These are phyloP conservation scores for Gautieria morchelliformis DNA, from an alignment of 768 basidiomycete genomes.

Conservation along the genomic window DNA sequence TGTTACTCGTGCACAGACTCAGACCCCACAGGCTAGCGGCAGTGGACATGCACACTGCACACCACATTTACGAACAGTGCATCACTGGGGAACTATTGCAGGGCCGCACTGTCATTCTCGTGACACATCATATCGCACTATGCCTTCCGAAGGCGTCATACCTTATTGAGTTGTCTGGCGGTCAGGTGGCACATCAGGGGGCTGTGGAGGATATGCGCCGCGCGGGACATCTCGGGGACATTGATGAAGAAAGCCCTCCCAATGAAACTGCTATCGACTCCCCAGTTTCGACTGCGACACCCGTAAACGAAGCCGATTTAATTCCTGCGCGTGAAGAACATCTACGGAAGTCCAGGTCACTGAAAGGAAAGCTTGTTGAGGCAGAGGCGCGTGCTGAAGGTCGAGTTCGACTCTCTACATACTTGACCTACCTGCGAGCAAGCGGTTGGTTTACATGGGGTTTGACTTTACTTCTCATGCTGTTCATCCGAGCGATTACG, in stretches of 20 bases:
- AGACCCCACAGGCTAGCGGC: constrained; percentile 42
- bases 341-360: background rate
- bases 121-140: constrained; percentile 73
- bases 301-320: background rate
- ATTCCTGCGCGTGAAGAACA: background rate
- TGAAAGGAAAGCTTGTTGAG: constrained; percentile 47
- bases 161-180: constrained; percentile 51
- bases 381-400: constrained; percentile 60
- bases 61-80: constrained; percentile 56
- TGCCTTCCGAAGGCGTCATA: constrained; percentile 61
- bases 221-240: constrained; percentile 29
- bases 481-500: constrained; percentile 46
- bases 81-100: constrained; percentile 51
- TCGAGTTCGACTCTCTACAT: constrained; percentile 47
- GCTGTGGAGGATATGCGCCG: constrained; percentile 37
- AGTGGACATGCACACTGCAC: constrained; percentile 71
- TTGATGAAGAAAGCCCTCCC: constrained; percentile 7
- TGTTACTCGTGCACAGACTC: background rate
- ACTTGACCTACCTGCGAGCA: constrained; percentile 53
- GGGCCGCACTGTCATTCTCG: constrained; percentile 66
- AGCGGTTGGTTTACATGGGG: constrained; percentile 49
- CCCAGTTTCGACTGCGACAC: constrained; percentile 2
- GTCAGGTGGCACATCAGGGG: constrained; percentile 41
- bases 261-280: background rate
- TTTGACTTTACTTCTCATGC: constrained; percentile 39